Base-by-base conservation (phyloP, 352 stramenopile species). In the Thraustotheca clavata region DNA sequence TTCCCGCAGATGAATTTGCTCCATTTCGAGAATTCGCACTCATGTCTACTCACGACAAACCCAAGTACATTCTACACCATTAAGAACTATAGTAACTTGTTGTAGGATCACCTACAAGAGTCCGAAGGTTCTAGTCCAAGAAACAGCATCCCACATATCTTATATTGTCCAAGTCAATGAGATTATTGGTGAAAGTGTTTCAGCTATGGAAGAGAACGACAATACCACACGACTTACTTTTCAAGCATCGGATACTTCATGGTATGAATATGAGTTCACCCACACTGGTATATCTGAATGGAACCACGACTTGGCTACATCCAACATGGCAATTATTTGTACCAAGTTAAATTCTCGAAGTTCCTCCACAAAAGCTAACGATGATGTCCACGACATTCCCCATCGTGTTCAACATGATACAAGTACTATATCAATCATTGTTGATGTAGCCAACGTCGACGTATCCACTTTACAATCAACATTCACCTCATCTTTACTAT, bases 41-140 rank as follows among this genome's bases (percentile, higher is more conserved):
- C 7, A 62, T 62, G 55, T 29, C 35, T 14, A n/a, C n/a, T 7
- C 55, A 62, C 38, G 55, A 62, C 35, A 62, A 62, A 29, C 55
- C 33, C 34, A 14, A 8, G 55, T 62, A 46, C 5, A 22, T n/a
- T 16, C 49, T 31, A 40, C 49, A 39, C 38, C 8, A 7, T 43
- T 35, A 18, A 16, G 18, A 12, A 16, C 8, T 55, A 22, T 60
- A 43, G 24, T 55, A 3, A 4, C 32, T 55, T 33, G 16, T 41
- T 55, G n/a, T 22, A 55, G 49, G 49, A 59, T 47, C 4, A 47
- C 39, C 4, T 47, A 47, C 39, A 47, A 47, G 39, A 47, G n/a
- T 3, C 16, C 49, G 24, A 26, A 4, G 11, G 20, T 49, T 14
- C 47, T 24, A 4, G 7, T 34, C 12, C 55, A 62, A 49, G 55